Conservation (phyloP, 2,329 filamentous ascomycete genomes). For the Plectosphaerella cucumerina region DNA sequence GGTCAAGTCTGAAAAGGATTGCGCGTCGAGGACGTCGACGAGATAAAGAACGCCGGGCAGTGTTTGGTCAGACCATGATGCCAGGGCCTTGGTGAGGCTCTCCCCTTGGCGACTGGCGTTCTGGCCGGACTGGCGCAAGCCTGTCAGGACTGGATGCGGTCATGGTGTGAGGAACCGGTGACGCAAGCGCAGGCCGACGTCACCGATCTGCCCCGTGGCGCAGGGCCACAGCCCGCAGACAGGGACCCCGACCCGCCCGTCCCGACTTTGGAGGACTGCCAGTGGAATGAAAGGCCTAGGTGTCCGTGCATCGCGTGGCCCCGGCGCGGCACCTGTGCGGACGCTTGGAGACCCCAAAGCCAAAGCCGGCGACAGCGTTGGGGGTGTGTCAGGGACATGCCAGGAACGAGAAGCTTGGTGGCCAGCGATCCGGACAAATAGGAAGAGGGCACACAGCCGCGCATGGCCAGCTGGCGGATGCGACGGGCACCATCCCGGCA, state of each 20-base stretch:
- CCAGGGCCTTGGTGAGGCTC: no score
- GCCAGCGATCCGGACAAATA: background rate
- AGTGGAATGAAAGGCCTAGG: no score
- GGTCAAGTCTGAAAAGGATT: background rate
- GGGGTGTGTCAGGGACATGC: background rate
- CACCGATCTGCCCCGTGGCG: background rate
- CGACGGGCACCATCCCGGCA: background rate
- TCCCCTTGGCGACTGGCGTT: no score
- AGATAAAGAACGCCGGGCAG: background rate
- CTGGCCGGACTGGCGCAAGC: no score
- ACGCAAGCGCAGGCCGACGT: background rate
- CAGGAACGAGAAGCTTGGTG: background rate
- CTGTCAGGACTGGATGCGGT: background rate
- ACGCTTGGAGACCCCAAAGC: no score
- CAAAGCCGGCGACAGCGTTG: no score
- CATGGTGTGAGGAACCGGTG: background rate
- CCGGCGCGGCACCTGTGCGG: no score
- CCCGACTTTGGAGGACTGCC: background rate
- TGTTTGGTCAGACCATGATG: no score
- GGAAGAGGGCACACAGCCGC: background rate
- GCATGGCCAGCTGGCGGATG: background rate
- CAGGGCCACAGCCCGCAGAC: background rate
- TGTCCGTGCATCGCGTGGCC: no score
- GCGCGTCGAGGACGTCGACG: constrained; percentile 1
- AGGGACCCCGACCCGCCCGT: background rate